Evolutionary conservation across 2,329 filamentous ascomycete species (phyloP).

Genomic region (Fonsecaea erecta): DNA sequence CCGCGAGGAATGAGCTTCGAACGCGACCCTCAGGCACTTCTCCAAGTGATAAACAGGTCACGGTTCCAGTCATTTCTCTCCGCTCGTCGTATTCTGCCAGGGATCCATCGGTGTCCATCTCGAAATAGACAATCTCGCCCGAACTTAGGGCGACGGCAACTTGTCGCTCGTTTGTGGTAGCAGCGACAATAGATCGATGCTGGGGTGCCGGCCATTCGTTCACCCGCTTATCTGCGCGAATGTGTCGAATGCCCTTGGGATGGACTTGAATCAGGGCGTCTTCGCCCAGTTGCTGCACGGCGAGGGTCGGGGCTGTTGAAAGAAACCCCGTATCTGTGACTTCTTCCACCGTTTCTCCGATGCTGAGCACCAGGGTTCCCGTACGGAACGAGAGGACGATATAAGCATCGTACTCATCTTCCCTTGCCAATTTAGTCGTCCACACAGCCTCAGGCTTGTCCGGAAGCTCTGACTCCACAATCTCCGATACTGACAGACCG

Average conservation of each 20-base stretch:
- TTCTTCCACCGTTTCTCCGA: constrained; percentile 95
- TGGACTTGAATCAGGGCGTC: constrained; percentile 93
- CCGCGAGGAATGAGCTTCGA: constrained; percentile 89
- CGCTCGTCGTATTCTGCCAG: constrained; percentile 94
- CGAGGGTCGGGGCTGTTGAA: constrained; percentile 83
- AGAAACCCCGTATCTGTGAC: constrained; percentile 93
- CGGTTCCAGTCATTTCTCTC: constrained; percentile 91
- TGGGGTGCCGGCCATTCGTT: constrained; percentile 95
- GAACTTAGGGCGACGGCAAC: constrained; percentile 93
- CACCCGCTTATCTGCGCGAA: constrained; percentile 73
- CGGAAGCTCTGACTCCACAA: constrained; percentile 90
- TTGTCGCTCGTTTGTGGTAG: constrained; percentile 89
- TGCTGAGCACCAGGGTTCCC: constrained; percentile 87
- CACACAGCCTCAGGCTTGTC: constrained; percentile 90
- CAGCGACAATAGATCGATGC: constrained; percentile 92
- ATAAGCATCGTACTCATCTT: constrained; percentile 88
- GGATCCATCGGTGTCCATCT: constrained; percentile 90
- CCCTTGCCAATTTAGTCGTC: constrained; percentile 84
- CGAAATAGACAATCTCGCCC: constrained; percentile 96
- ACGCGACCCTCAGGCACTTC: constrained; percentile 88
- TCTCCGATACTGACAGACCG: constrained; percentile 88
- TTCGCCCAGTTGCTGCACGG: constrained; percentile 91
- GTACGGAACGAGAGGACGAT: constrained; percentile 94
- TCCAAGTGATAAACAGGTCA: constrained; percentile 91
- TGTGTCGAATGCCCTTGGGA: constrained; percentile 92